phyloP scores from a whole-genome alignment of 1,284 basidiomycete species.

The Porogramme epimiltina region DNA sequence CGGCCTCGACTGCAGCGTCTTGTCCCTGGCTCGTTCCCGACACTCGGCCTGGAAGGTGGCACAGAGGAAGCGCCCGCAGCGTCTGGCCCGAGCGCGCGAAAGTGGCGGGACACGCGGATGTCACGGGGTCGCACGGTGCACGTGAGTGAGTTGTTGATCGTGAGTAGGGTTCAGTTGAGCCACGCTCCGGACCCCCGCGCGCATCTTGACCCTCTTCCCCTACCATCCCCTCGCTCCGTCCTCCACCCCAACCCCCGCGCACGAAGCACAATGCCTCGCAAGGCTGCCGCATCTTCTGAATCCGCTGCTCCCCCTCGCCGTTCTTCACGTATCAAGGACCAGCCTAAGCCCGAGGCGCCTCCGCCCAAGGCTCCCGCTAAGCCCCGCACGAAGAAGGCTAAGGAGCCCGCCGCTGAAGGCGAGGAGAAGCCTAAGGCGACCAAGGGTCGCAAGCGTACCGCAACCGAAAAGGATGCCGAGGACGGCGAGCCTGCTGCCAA shows the following conservation, averaged over 20 bases:
- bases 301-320: slow-evolving; percentile 59
- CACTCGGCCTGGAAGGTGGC: too few species aligned
- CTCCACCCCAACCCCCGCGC: slow-evolving; percentile 15
- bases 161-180: slow-evolving; percentile 30
- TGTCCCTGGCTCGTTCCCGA: too few species aligned
- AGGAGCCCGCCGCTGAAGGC: slow-evolving; percentile 25
- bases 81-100: slow-evolving; percentile 25
- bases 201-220: slow-evolving; percentile 24
- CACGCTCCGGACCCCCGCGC: slow-evolving; percentile 21
- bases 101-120: slow-evolving; percentile 21
- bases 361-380: slow-evolving; percentile 64
- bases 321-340: slow-evolving; percentile 72
- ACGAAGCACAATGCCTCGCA: slow-evolving; percentile 59
- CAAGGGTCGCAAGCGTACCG: slow-evolving; percentile 57
- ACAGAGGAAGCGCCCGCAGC: not conserved
- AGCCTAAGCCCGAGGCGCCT: slow-evolving; percentile 53
- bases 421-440: slow-evolving; percentile 58
- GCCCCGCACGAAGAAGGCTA: slow-evolving; percentile 58
- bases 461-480: slow-evolving; percentile 35
- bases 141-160: slow-evolving; percentile 34
- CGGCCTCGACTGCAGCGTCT: too few species aligned
- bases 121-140: slow-evolving; percentile 29
- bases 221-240: slow-evolving; percentile 20
- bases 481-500: slow-evolving; percentile 29
- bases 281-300: slow-evolving; percentile 49